Conservation (phyloP, 2,329 filamentous ascomycete species). For the Ceratocystis huliohia region DNA sequence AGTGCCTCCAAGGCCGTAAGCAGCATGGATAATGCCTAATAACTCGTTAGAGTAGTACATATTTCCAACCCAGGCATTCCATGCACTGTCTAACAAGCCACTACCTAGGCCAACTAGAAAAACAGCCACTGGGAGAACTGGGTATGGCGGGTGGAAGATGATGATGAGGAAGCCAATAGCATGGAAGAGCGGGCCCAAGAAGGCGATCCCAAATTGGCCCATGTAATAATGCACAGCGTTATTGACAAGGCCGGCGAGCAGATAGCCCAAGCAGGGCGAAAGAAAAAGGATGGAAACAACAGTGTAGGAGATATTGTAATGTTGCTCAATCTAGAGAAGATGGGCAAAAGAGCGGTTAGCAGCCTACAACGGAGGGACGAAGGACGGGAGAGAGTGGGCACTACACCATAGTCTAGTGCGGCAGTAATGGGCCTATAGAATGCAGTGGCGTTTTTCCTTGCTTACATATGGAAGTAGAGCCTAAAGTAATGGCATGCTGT, state of each 20-base stretch:
- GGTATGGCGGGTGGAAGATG: constrained; percentile 55
- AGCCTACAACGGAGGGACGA: not conserved
- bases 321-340: constrained; percentile 25
- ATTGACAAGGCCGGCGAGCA: constrained; percentile 49
- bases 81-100: constrained; percentile 50
- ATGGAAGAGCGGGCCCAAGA: constrained; percentile 51
- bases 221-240: constrained; percentile 50
- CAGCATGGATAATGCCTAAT: constrained; percentile 58
- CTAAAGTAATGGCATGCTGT: constrained; percentile 25
- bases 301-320: constrained; percentile 49
- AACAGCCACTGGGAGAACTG: constrained; percentile 51
- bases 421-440: not conserved
- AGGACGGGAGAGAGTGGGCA: not conserved
- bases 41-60: constrained; percentile 63
- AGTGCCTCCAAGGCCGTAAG: constrained; percentile 60
- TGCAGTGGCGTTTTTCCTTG: constrained; percentile 12
- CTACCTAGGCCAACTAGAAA: constrained; percentile 59
- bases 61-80: constrained; percentile 52
- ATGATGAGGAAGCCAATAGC: constrained; percentile 53
- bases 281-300: constrained; percentile 55
- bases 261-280: constrained; percentile 53
- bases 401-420: not conserved
- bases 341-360: not conserved
- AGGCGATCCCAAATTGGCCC: constrained; percentile 59
- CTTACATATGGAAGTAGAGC: constrained; percentile 38